Evolutionary conservation across 169 alveolate species (phyloP).

Genomic region (Cardiosporidium cionae): DNA sequence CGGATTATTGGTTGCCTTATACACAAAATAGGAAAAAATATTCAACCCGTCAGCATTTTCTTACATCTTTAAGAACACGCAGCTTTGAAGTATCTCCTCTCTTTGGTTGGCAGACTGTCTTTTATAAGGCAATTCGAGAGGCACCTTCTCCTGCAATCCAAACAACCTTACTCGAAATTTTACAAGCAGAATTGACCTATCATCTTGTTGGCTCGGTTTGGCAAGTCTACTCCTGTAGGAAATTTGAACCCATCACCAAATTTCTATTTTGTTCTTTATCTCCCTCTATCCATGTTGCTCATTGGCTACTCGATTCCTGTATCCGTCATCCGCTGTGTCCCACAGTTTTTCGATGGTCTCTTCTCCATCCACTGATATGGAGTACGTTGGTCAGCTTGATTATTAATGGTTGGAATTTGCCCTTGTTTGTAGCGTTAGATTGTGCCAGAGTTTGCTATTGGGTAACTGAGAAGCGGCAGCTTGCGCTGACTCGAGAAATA

Average conservation of each 20-base stretch:
- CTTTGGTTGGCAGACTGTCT: slow-evolving; percentile 66
- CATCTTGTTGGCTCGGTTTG: slow-evolving; percentile 64
- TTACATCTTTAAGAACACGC: slow-evolving; percentile 33
- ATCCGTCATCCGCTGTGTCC: slow-evolving; percentile 79
- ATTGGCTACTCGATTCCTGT: slow-evolving; percentile 74
- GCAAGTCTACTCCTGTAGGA: slow-evolving; percentile 43
- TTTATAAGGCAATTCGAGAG: slow-evolving; percentile 40
- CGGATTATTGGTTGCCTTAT: slow-evolving; percentile 58
- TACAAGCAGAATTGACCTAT: slow-evolving; percentile 55
- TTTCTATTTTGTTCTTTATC: slow-evolving; percentile 47
- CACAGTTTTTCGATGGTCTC: slow-evolving; percentile 48
- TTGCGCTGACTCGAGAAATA: no score
- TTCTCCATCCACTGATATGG: slow-evolving; percentile 54
- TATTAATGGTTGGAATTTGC: slow-evolving; percentile 67
- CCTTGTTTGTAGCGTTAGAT: slow-evolving; percentile 66
- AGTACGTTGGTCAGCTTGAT: slow-evolving; percentile 58
- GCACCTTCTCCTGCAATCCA: slow-evolving; percentile 24
- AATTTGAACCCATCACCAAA: slow-evolving; percentile 11
- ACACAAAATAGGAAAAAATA: slow-evolving; percentile 20
- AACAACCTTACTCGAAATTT: neutral
- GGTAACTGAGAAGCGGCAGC: slow-evolving; percentile 45
- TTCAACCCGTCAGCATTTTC: slow-evolving; percentile 7
- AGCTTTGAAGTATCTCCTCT: slow-evolving; percentile 44
- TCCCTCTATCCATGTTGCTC: slow-evolving; percentile 68
- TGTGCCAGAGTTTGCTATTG: slow-evolving; percentile 65